These are phyloP conservation scores for Emergomyces africanus DNA, from an alignment of 2,329 filamentous ascomycete genomes.

Conservation along the genomic window DNA sequence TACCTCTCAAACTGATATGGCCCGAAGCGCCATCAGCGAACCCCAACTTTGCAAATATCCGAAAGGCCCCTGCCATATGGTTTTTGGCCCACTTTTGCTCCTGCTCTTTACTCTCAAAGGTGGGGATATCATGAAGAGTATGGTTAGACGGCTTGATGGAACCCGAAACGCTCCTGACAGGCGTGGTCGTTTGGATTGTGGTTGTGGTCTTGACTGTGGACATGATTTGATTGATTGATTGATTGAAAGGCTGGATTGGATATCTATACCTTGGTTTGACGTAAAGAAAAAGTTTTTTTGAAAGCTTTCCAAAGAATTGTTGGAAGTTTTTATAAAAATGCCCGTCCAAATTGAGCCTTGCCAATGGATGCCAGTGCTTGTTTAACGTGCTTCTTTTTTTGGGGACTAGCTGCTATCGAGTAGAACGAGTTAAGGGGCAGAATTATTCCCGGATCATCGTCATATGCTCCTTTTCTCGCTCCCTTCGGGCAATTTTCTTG, in stretches of 20 bases:
- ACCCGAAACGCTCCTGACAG: background rate
- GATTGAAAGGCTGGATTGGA: too few relatives aligned
- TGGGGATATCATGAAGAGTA: slow-evolving; percentile 8
- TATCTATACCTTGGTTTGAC: background rate
- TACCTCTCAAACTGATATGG: slow-evolving; percentile 28
- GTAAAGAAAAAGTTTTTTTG: background rate
- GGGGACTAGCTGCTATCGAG: too few relatives aligned
- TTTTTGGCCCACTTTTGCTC: slow-evolving; percentile 26
- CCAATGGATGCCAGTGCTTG: too few relatives aligned
- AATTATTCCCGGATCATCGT: background rate
- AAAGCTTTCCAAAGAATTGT: background rate
- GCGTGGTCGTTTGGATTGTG: background rate
- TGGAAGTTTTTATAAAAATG: background rate
- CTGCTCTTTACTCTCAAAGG: slow-evolving; percentile 18
- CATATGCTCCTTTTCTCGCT: too few relatives aligned
- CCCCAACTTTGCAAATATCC: slow-evolving; percentile 35
- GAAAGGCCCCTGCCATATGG: slow-evolving; percentile 35
- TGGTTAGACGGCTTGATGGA: background rate
- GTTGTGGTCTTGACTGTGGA: background rate
- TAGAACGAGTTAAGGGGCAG: too few relatives aligned
- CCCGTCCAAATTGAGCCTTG: background rate
- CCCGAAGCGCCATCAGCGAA: slow-evolving; percentile 36
- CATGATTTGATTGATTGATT: background rate
- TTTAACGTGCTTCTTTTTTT: too few relatives aligned
- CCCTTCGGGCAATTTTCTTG: background rate